phyloP scores from a whole-genome alignment of 495 filamentous ascomycete genomes.

The Ramalina intermedia region DNA sequence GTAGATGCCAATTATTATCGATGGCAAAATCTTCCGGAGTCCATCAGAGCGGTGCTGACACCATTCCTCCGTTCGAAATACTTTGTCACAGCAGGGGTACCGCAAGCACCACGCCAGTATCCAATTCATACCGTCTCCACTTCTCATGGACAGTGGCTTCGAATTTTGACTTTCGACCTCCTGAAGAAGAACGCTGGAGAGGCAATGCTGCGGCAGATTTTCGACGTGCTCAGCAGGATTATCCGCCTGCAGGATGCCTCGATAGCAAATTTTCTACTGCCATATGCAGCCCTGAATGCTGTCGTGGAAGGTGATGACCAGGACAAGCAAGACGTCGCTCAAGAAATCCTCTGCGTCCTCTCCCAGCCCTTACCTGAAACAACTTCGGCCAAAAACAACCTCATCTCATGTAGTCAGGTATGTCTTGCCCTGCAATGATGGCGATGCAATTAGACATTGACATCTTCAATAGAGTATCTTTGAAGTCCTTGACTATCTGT shows the following conservation, averaged over 20 bases:
- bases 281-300: slow-evolving; percentile 67
- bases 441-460: neutral
- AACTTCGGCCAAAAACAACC: slow-evolving; percentile 44
- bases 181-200: slow-evolving; percentile 55
- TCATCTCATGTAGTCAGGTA: slow-evolving; percentile 74
- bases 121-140: slow-evolving; percentile 54
- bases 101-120: slow-evolving; percentile 43
- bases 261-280: slow-evolving; percentile 73
- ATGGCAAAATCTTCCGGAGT: slow-evolving; percentile 64
- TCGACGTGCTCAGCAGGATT: slow-evolving; percentile 62
- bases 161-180: slow-evolving; percentile 64
- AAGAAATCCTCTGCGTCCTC: slow-evolving; percentile 59
- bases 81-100: slow-evolving; percentile 40
- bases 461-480: slow-evolving; percentile 56
- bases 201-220: slow-evolving; percentile 52
- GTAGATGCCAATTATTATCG: slow-evolving; percentile 43
- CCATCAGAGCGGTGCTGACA: slow-evolving; percentile 59
- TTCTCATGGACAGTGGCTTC: slow-evolving; percentile 70
- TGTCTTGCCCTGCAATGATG: slow-evolving; percentile 11
- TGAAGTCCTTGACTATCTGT: slow-evolving; percentile 77
- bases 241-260: slow-evolving; percentile 70
- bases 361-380: slow-evolving; percentile 40
- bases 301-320: slow-evolving; percentile 52
- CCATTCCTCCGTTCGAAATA: slow-evolving; percentile 80
- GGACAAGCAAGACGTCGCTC: slow-evolving; percentile 49